These are phyloP conservation scores for Andrographis paniculata DNA, from an alignment of 305 asterid species.

Conservation along the genomic window DNA sequence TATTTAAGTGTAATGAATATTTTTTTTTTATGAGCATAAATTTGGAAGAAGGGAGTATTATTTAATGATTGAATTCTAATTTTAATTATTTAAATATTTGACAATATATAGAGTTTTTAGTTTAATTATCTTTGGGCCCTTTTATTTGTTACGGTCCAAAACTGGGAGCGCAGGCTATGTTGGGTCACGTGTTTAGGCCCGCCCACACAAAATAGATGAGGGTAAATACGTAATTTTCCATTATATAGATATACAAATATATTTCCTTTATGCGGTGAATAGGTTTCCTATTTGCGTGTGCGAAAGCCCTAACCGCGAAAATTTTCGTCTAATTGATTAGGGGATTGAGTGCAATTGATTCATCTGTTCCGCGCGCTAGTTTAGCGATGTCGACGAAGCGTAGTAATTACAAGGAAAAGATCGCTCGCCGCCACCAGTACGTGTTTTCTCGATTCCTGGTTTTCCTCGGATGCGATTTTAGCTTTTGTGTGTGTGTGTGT, in stretches of 20 bases:
- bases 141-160: too few species aligned
- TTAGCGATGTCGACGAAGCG: slow-evolving; percentile 60
- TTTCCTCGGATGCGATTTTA: background rate
- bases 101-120: too few species aligned
- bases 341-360: slow-evolving; percentile 1
- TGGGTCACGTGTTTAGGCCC: slow-evolving; percentile 8
- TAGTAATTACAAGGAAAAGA: slow-evolving; percentile 53
- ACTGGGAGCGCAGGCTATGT: too few species aligned
- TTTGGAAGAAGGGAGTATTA: too few species aligned
- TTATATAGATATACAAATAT: background rate
- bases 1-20: too few species aligned
- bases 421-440: slow-evolving; percentile 52
- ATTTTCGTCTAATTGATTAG: slow-evolving; percentile 3
- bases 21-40: too few species aligned
- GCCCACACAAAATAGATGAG: background rate
- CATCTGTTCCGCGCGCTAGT: slow-evolving; percentile 2
- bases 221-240: slow-evolving; percentile 13
- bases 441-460: slow-evolving; percentile 17
- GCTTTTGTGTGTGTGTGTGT: background rate
- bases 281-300: too few species aligned
- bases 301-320: slow-evolving; percentile 31
- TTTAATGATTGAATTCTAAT: too few species aligned
- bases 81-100: too few species aligned
- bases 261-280: background rate
- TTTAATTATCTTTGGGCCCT: too few species aligned